phyloP scores from a whole-genome alignment of 2,329 filamentous ascomycete species.

The Calonectria honghensis region DNA sequence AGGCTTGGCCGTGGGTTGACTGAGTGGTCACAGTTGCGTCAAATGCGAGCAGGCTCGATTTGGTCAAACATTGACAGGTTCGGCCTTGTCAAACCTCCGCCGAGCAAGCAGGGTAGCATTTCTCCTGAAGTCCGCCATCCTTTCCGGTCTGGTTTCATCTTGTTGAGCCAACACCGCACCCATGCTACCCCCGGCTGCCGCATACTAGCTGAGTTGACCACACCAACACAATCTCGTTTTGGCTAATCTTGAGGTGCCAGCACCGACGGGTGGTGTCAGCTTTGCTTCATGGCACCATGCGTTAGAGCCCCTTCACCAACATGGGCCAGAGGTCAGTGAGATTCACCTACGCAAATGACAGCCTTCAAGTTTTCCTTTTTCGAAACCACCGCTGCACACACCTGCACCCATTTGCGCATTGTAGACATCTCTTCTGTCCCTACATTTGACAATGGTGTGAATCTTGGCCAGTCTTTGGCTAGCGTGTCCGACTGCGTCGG shows the following conservation, averaged over 20 bases:
- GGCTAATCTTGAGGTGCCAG: too few species aligned
- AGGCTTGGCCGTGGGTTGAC: neutral
- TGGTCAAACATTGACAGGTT: too few species aligned
- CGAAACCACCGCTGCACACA: neutral
- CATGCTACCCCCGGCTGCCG: neutral
- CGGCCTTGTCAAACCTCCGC: neutral
- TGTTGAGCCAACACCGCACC: neutral
- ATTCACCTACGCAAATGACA: neutral
- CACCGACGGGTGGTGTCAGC: neutral
- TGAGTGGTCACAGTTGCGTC: too few species aligned
- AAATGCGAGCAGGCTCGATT: too few species aligned
- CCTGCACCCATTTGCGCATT: too few species aligned
- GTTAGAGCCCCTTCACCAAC: neutral
- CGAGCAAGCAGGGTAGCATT: neutral
- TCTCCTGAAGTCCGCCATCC: neutral
- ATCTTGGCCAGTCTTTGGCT: neutral
- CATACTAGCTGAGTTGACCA: neutral
- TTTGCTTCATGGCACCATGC: neutral
- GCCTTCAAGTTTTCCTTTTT: neutral
- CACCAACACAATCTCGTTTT: too few species aligned
- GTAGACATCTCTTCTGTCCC: neutral
- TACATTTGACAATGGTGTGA: neutral
- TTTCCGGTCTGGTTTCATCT: neutral
- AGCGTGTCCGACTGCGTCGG: neutral
- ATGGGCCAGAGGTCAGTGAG: neutral